phyloP scores from a whole-genome alignment of 495 filamentous ascomycete genomes.

The Lineolata rhizophorae region DNA sequence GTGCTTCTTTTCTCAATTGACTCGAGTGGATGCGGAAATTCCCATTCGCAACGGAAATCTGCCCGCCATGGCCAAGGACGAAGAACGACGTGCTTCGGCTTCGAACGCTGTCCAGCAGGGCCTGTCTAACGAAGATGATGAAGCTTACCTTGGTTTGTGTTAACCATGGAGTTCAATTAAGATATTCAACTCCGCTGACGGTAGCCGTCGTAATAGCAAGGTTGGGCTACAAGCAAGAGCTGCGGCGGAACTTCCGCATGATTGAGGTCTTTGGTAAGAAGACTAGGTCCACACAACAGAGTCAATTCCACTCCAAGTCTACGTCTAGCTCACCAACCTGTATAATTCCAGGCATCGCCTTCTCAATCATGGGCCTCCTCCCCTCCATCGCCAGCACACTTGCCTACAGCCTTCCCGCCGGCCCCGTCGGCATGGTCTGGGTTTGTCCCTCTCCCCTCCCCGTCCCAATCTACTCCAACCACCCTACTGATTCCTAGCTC shows the following conservation, averaged over 20 bases:
- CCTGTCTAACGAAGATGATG: slow-evolving; percentile 1
- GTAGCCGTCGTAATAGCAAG: slow-evolving; percentile 23
- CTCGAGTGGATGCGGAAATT: too few relatives aligned
- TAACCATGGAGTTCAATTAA: not conserved
- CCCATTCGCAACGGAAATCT: too few relatives aligned
- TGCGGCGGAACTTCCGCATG: slow-evolving; percentile 41
- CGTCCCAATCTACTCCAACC: not conserved
- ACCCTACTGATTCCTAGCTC: not conserved
- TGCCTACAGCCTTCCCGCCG: slow-evolving; percentile 41
- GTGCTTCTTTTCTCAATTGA: too few relatives aligned
- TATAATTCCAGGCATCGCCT: slow-evolving; percentile 33
- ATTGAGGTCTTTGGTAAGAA: slow-evolving; percentile 36
- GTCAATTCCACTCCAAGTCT: too few relatives aligned
- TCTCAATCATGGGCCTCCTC: slow-evolving; percentile 53
- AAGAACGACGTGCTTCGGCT: too few relatives aligned
- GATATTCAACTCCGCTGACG: too few relatives aligned
- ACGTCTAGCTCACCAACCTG: slow-evolving; percentile 1
- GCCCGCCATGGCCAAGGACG: too few relatives aligned
- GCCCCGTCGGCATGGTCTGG: slow-evolving; percentile 52
- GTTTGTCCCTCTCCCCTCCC: slow-evolving; percentile 9
- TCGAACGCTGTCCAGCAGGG: too few relatives aligned
- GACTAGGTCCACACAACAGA: not conserved
- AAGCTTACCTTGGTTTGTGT: slow-evolving; percentile 1
- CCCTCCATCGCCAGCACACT: slow-evolving; percentile 47
- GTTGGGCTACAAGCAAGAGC: slow-evolving; percentile 50